Evolutionary conservation across 179 eudicot species (phyloP), one percentile per base, ranked within the genome.

Genomic region (Beta macrorhiza): DNA sequence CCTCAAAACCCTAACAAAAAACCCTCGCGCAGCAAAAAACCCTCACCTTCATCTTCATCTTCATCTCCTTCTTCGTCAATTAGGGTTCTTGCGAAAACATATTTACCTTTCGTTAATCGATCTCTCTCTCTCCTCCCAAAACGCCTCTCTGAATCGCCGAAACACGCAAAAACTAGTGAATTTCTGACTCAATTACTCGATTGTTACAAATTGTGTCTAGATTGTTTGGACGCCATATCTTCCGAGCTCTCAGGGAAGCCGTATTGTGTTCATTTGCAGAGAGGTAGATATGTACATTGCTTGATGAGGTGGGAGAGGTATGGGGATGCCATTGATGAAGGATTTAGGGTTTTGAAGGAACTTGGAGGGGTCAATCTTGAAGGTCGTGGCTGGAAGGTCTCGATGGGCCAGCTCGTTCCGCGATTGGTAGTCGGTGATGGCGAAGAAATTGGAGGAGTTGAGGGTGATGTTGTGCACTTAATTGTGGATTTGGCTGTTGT

Each of bases 11-110:
- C 82, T 77, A 86, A 20, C 76, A 73, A 85, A 80, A 83, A 70
- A 70, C 85, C 85, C 45, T 81, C 84, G 15, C 83, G 78, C 51
- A 75, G 4, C 69, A 73, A 83, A 80, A 82, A 74, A 74, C 25
- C 25, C 25, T 25, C 25, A 25, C 25, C 25, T 25, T 81, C 84
- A 25, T 82, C 77, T 25, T 25, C 25, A 25, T 25, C 25, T 70
- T 45, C 75, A 59, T 72, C 75, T 13, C 58, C 85, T 0, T 58
- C 83, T 20, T 55, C 90, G 2, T 37, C 91, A 5, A 80, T 82
- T 64, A 84, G 98, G 2, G n/a, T 89, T 25, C 90, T 93, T 13
- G 90, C 92, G 19, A 92, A 91, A 68, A 83, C 82, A 0, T 90
- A 74, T 63, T 49, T 89, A 2, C 84, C 92, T 0, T 89, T 91